Base-by-base conservation (phyloP, 78 protist genomes). In the Dictyostelium firmibasis region DNA sequence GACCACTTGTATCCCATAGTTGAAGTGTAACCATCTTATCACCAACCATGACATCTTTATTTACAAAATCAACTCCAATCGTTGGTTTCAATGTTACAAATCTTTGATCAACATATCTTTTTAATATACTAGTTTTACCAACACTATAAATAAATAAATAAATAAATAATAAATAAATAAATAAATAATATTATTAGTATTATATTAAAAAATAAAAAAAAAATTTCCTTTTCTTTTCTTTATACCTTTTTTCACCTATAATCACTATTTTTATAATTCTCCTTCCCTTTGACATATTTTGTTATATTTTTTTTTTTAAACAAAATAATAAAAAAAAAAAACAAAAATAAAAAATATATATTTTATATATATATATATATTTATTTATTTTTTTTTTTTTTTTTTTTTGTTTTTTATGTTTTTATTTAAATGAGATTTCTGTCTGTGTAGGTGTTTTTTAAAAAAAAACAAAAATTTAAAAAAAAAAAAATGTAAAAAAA, bases 1-100 rank as follows among this genome's bases (percentile, higher is more conserved):
- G 97, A n/a, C 97, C 97, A 11, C 75, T 33, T 13, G 96, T 94
- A 81, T 94, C 96, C 96, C 93, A 60, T 9, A 87, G 57, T 62
- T 88, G 96, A 3, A 94, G 29, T 33, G 93, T 86, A 4, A 94
- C 93, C 75, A 94, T 43, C 33, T 70, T 79, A 38, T 86, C 93
- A 60, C 82, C 53, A 4, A 92, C 91, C 87, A 92, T 82, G 3
- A 92, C 91, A 78, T 91, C 95, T 7, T 81, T 81, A 78, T 84
- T 77, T 50, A 91, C 91, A 79, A 92, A 92, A 53, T 92, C 95
- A 25, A 85, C 75, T 9, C 95, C 95, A 50, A 92, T 92, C 4
- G 95, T 92, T 44, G 95, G 91, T 78, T 92, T 92, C 50, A 75
- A 29, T 70, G 85, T 74, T n/a, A 84, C 84, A 11, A 70, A 82